Base-by-base conservation (phyloP, 2,329 filamentous ascomycete species). In the Arthrobotrys iridis region DNA sequence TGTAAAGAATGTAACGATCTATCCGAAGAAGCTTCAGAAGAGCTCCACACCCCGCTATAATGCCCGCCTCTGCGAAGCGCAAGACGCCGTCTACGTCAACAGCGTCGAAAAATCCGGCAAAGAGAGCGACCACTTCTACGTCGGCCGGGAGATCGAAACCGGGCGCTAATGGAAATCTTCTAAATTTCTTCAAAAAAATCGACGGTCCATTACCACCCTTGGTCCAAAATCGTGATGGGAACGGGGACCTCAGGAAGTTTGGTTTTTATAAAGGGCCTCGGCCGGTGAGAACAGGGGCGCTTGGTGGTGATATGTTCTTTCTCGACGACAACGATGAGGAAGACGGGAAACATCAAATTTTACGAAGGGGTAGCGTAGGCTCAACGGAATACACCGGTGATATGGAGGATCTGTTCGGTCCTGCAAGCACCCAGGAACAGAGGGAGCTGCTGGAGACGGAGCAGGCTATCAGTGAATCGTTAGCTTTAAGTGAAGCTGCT, bases 131-230 rank as follows among this genome's bases (percentile, higher is more conserved):
- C 3, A 68, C 63, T 1, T 64, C 63, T 11, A 41, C 62, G 0
- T 48, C 57, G 7, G 28, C 55, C 26, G 40, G 22, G 11, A 63
- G 30, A 26, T 43, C 63, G 30, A 75, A 30, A 45, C 63, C 35
- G 22, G 45, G 55, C 7, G 57, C 63, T 5, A 75, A 75, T 52
- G 63, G 71, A n/a, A 75, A 64, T 43, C 63, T 75, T 13, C 13
- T 68, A n/a, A 75, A 52, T 24, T 75, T 75, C 48, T 75, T 75
- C 30, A 75, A 75, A 37, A 75, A 75, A 18, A 41, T 75, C 11
- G 71, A 75, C n/a, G 71, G 71, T 13, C 71, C 71, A 5, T 22
- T 59, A 35, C 71, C 71, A 8, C 71, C 71, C 10, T n/a, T 55
- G 11, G 35, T 20, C 11, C 58, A 74, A 11, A 52, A 75, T 15